Percentiles rank a stretch among this genome's conserved stretches.
Evolutionary conservation across 176 grass and related monocot genomes (phyloP).

Genomic region (Saccharum officinarum): DNA sequence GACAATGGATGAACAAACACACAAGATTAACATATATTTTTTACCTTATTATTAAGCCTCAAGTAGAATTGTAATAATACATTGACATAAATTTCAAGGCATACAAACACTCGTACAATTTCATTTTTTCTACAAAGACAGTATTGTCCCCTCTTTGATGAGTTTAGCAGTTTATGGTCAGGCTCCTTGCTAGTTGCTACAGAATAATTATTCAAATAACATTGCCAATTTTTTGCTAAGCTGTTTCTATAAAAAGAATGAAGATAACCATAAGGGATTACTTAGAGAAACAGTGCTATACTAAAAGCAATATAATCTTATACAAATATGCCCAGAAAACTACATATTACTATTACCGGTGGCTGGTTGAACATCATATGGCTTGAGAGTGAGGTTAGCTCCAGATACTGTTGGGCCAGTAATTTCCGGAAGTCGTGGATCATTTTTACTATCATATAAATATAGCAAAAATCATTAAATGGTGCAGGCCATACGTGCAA

Average conservation of each 20-base stretch:
- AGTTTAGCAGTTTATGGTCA: not conserved
- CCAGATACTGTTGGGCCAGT: not conserved
- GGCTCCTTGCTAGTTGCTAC: not conserved
- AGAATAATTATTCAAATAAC: not conserved
- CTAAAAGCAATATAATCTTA: not conserved
- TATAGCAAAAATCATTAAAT: not conserved
- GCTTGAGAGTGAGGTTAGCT: slow-evolving; percentile 27
- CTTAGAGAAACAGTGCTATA: not conserved
- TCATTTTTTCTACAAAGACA: not conserved
- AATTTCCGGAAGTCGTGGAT: not conserved
- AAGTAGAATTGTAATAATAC: not conserved
- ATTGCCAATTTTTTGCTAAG: not conserved
- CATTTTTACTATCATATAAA: slow-evolving; percentile 25
- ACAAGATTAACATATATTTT: not conserved
- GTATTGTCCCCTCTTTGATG: not conserved
- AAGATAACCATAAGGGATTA: not conserved
- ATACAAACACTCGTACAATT: not conserved
- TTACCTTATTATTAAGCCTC: not conserved
- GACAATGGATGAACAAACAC: not conserved
- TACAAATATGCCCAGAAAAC: not conserved
- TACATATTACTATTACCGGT: slow-evolving; percentile 25
- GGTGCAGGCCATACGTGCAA: not conserved
- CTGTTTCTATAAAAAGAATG: not conserved
- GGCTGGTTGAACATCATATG: slow-evolving; percentile 27
- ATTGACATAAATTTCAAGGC: not conserved